A percentile compares a stretch with the other conserved stretches of the same genome.
Evolutionary conservation across 768 basidiomycete genomes (phyloP).

Genomic region (Pleurotus tuber-regium): DNA sequence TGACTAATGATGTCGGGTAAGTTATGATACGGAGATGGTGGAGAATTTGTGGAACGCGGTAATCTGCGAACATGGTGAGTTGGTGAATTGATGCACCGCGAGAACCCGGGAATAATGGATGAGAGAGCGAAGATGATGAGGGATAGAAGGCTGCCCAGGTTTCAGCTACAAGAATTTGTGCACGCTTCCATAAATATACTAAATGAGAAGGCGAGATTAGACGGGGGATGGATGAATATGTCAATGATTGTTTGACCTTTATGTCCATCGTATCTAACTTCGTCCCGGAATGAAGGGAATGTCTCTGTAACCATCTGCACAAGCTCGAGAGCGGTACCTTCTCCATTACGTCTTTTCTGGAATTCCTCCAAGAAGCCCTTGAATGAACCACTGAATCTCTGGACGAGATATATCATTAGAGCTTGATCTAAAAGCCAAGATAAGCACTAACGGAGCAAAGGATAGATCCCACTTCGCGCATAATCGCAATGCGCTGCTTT

Average conservation of each 20-base stretch:
- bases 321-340: slow-evolving; percentile 70
- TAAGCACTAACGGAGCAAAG: slow-evolving; percentile 57
- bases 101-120: slow-evolving; percentile 70
- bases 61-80: slow-evolving; percentile 94
- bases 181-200: slow-evolving; percentile 89
- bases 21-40: slow-evolving; percentile 77
- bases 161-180: slow-evolving; percentile 90
- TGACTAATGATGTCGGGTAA: slow-evolving; percentile 64
- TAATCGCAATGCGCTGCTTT: slow-evolving; percentile 65
- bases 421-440: too few species aligned
- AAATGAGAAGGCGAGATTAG: background rate
- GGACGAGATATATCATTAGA: too few species aligned
- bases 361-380: slow-evolving; percentile 63
- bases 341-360: slow-evolving; percentile 43
- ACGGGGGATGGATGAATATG: background rate
- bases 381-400: slow-evolving; percentile 74
- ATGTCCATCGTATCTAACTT: slow-evolving; percentile 51
- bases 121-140: slow-evolving; percentile 34
- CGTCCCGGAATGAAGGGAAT: slow-evolving; percentile 79
- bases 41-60: slow-evolving; percentile 87
- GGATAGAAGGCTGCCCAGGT: slow-evolving; percentile 93
- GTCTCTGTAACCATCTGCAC: slow-evolving; percentile 66
- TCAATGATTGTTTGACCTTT: slow-evolving; percentile 42
- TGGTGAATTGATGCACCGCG: slow-evolving; percentile 59
- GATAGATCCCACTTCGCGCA: slow-evolving; percentile 75